Evolutionary conservation across 75 land plant species (phyloP), one percentile per base, ranked within the genome.

Genomic region (Pinus tabuliformis): DNA sequence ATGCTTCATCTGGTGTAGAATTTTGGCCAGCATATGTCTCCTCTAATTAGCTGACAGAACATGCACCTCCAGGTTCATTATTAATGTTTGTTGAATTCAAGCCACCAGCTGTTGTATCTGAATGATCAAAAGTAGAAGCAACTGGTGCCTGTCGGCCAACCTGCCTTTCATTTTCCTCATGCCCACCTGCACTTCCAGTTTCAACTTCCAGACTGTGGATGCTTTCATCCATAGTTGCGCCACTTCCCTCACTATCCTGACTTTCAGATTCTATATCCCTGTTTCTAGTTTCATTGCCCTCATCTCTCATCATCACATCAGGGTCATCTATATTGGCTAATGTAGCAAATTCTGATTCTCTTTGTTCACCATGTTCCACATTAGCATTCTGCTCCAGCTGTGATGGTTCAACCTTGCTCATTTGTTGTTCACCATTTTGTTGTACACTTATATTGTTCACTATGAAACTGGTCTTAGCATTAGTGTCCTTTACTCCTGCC

Each of bases 161-260:
- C 28, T 78, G 81, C 13, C 84, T 79, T 56, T 78, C 84, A 60
- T 66, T 75, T 79, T 79, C 87, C 62, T 83, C 86, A 49, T 74
- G 86, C 8, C 87, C 87, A 65, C 83, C 85, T 30, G 82, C 87
- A 77, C 85, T 86, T 42, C 87, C 87, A 75, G 83, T 83, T 73
- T 86, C 87, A 24, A 86, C 86, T 78, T 86, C 87, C 77, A 86
- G 73, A 68, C 87, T 83, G 15, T 82, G 85, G 5, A 86, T 75
- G 56, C 82, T 86, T 73, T 86, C 88, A 9, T 86, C 88, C 62
- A 86, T 81, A 30, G 88, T 80, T 57, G 88, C 88, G 18, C 88
- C 88, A 76, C 88, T 86, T 73, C 86, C 88, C 21, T 82, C 83
- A 65, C 88, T 84, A 60, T 86, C 86, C 63, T 86, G 86, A 73